A percentile compares a stretch with the other conserved stretches of the same genome.
Evolutionary conservation across 2,329 filamentous ascomycete genomes (phyloP).

Genomic region (Dactylellina cionopaga): DNA sequence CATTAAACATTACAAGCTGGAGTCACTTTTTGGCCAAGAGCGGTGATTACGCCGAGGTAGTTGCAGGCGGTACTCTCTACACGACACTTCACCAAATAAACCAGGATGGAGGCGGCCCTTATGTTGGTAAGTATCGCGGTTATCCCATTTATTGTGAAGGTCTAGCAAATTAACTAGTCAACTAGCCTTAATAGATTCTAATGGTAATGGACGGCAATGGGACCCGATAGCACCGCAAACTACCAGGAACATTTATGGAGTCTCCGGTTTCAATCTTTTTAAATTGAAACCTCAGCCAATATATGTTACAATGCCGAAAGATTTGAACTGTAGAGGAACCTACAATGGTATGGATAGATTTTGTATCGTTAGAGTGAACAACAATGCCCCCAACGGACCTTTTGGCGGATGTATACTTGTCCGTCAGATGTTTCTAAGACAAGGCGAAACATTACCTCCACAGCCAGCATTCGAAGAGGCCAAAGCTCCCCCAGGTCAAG

Average conservation of each 20-base stretch:
- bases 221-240: constrained; percentile 66
- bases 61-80: constrained; percentile 68
- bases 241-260: constrained; percentile 66
- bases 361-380: constrained; percentile 73
- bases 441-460: too few relatives aligned
- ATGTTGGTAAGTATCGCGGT: too few relatives aligned
- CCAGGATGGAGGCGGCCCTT: constrained; percentile 72
- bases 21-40: too few relatives aligned
- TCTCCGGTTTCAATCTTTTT: constrained; percentile 62
- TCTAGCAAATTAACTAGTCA: constrained; percentile 71
- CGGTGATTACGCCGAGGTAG: too few relatives aligned
- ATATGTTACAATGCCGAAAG: constrained; percentile 72
- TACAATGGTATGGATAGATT: constrained; percentile 71
- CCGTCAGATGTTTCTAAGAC: too few relatives aligned
- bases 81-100: constrained; percentile 77
- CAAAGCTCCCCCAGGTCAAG: too few relatives aligned
- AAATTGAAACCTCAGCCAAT: constrained; percentile 61
- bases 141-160: constrained; percentile 73
- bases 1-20: too few relatives aligned
- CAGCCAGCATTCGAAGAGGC: too few relatives aligned
- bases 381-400: constrained; percentile 71
- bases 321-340: constrained; percentile 72
- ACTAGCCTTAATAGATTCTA: too few relatives aligned
- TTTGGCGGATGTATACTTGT: constrained; percentile 76
- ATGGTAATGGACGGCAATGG: constrained; percentile 68